phyloP scores from a whole-genome alignment of 2,329 filamentous ascomycete genomes.

The Laburnicola sp. region DNA sequence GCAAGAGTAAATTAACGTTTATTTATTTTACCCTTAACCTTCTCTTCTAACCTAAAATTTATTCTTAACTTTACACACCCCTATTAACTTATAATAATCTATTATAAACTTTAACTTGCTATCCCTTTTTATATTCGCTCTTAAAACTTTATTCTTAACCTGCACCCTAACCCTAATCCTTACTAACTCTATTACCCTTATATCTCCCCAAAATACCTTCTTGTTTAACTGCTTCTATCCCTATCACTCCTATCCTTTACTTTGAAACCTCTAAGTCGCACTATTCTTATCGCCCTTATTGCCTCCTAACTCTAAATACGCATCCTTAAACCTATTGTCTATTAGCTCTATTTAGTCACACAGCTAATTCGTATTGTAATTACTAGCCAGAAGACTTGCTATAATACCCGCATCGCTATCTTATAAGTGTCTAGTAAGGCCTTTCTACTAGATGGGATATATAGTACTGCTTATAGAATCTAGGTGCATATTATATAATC shows the following conservation, averaged over 20 bases:
- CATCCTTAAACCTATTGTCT: conserved; percentile 56
- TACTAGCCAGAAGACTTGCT: conserved; percentile 55
- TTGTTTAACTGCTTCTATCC: conserved; percentile 59
- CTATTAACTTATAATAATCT: conserved; percentile 53
- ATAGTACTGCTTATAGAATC: conserved; percentile 50
- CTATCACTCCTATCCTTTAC: conserved; percentile 44
- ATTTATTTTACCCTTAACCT: no score
- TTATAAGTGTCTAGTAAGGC: conserved; percentile 51
- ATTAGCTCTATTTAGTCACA: conserved; percentile 54
- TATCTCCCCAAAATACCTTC: conserved; percentile 51
- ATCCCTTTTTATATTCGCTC: conserved; percentile 4
- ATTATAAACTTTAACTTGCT: conserved; percentile 47
- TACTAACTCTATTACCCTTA: conserved; percentile 43
- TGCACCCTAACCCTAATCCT: conserved; percentile 53
- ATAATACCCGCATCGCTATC: conserved; percentile 31
- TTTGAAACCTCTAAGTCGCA: conserved; percentile 62
- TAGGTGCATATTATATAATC: conserved; percentile 60
- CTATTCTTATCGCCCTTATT: conserved; percentile 54
- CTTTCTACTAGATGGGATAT: conserved; percentile 53
- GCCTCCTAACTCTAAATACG: conserved; percentile 56
- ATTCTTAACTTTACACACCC: conserved; percentile 10
- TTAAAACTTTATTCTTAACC: conserved; percentile 38
- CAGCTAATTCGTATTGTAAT: conserved; percentile 60
- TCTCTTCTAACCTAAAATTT: background rate
- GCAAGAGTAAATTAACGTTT: no score